Evolutionary conservation across 805 yeast genomes (phyloP).

Genomic region (Kuraishia molischiana): DNA sequence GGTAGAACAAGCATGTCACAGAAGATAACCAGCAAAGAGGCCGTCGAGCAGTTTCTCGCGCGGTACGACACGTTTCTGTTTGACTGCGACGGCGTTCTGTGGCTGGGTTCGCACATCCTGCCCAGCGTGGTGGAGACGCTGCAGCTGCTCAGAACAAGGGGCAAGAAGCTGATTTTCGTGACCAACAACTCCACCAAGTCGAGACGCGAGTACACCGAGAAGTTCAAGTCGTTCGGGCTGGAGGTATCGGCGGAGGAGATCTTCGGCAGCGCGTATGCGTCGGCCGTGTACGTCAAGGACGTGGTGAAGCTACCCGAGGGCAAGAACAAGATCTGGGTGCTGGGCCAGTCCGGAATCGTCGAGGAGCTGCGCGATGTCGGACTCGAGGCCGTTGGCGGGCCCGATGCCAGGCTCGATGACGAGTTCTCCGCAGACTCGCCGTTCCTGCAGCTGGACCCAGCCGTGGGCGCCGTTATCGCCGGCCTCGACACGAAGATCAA

Average conservation of each 20-base stretch:
- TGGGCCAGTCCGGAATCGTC: slow-evolving; percentile 83
- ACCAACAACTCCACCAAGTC: slow-evolving; percentile 95
- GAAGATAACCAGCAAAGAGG: slow-evolving; percentile 36
- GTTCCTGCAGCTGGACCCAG: slow-evolving; percentile 51
- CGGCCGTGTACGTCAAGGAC: slow-evolving; percentile 76
- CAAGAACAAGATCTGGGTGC: slow-evolving; percentile 68
- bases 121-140: slow-evolving; percentile 77
- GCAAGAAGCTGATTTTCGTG: slow-evolving; percentile 76
- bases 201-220: slow-evolving; percentile 61
- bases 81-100: slow-evolving; percentile 96
- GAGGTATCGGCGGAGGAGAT: slow-evolving; percentile 52
- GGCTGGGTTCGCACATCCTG: slow-evolving; percentile 79
- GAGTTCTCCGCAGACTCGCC: slow-evolving; percentile 48
- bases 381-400: slow-evolving; percentile 72
- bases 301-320: slow-evolving; percentile 65
- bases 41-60: slow-evolving; percentile 45
- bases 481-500: slow-evolving; percentile 75
- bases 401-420: slow-evolving; percentile 50
- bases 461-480: slow-evolving; percentile 82
- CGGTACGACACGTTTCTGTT: slow-evolving; percentile 79
- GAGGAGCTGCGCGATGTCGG: slow-evolving; percentile 73
- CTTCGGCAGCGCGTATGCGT: slow-evolving; percentile 87
- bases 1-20: slow-evolving; percentile 34
- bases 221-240: slow-evolving; percentile 56
- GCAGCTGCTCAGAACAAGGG: slow-evolving; percentile 36